Conservation (phyloP, 441 rosid genomes). For the Cnidoscolus chayamansa region DNA sequence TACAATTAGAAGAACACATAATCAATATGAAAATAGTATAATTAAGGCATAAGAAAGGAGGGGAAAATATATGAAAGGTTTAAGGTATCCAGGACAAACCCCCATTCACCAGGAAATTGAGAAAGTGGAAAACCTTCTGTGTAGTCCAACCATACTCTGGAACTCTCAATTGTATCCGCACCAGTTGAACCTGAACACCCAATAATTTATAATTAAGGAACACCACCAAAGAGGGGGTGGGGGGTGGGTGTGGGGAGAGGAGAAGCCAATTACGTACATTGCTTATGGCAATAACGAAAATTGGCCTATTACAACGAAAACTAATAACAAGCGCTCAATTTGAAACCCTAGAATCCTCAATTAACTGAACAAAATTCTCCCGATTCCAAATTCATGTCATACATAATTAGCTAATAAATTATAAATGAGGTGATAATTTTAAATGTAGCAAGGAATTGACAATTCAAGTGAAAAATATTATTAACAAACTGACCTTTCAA, state of each 20-base stretch:
- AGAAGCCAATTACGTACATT: not conserved
- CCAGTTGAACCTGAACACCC: slow-evolving; percentile 59
- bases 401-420: not conserved
- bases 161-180: slow-evolving; percentile 81
- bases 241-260: no score
- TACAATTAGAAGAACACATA: slow-evolving; percentile 28
- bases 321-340: not conserved
- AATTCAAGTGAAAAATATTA: not conserved
- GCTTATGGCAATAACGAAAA: slow-evolving; percentile 1
- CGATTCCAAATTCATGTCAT: not conserved
- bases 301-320: not conserved
- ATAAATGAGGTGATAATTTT: not conserved
- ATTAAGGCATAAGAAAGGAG: not conserved
- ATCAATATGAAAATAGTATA: not conserved
- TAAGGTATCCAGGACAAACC: slow-evolving; percentile 38
- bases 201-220: not conserved
- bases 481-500: not conserved
- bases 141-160: slow-evolving; percentile 97
- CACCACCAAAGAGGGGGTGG: not conserved
- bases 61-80: not conserved
- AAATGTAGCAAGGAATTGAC: not conserved
- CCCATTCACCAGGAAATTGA: slow-evolving; percentile 84
- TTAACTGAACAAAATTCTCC: not conserved
- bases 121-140: slow-evolving; percentile 88
- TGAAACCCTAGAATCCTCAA: slow-evolving; percentile 16